Conservation (phyloP, 176 grass and related monocot species). For the Stipa capillata region DNA sequence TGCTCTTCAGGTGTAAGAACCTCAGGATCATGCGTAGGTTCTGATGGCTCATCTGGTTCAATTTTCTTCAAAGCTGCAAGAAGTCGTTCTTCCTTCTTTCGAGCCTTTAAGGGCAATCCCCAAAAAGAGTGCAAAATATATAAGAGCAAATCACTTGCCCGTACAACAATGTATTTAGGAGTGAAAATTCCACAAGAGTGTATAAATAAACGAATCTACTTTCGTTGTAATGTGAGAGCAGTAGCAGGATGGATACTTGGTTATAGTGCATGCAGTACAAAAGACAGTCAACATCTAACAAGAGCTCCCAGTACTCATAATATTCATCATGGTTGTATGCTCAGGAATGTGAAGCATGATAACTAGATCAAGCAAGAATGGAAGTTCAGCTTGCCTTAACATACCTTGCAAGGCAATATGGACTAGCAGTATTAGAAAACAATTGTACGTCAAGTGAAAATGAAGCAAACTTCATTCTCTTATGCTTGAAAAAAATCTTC, state of each 20-base stretch:
- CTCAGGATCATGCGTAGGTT: conserved; percentile 78
- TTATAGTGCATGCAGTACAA: not conserved
- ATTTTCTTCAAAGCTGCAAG: conserved; percentile 82
- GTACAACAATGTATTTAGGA: not conserved
- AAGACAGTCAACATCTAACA: not conserved
- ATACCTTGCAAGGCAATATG: not conserved
- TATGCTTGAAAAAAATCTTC: not conserved
- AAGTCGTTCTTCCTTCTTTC: conserved; percentile 65
- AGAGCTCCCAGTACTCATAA: not conserved
- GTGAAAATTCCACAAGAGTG: not conserved
- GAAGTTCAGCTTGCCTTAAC: not conserved
- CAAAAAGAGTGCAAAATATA: not conserved
- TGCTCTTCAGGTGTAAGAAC: conserved; percentile 94
- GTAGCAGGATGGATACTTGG: not conserved
- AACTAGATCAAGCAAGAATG: not conserved
- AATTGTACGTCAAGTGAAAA: not conserved
- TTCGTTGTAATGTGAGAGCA: not conserved
- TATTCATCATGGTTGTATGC: not conserved
- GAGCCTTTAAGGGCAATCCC: conserved; percentile 38
- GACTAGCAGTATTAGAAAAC: not conserved
- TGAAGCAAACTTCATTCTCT: not conserved
- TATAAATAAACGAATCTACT: not conserved
- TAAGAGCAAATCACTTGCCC: not conserved
- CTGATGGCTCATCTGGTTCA: conserved; percentile 62
- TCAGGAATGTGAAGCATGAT: not conserved